Evolutionary conservation across 495 filamentous ascomycete genomes (phyloP).

Genomic region (Cercophora scortea): DNA sequence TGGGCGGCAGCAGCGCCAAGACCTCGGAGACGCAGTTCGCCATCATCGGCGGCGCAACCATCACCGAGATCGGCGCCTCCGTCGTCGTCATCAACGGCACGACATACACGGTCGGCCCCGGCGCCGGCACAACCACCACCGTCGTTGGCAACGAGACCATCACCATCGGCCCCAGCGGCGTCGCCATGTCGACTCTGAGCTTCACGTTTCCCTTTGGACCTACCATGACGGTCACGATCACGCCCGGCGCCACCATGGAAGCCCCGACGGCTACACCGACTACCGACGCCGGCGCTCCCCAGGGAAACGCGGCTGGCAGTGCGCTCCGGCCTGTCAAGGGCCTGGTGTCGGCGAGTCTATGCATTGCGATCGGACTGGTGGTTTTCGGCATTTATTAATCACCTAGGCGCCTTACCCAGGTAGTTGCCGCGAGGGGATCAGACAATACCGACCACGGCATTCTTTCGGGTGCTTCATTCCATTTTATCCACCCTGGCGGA

Average conservation of each 20-base stretch:
- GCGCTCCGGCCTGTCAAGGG: background rate
- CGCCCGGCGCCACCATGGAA: slow-evolving; percentile 7
- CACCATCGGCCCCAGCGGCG: slow-evolving; percentile 37
- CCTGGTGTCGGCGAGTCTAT: background rate
- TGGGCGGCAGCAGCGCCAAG: slow-evolving; percentile 29
- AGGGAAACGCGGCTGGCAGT: background rate
- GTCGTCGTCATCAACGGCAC: slow-evolving; percentile 39
- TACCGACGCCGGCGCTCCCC: background rate
- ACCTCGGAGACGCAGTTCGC: slow-evolving; percentile 29
- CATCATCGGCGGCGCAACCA: slow-evolving; percentile 38
- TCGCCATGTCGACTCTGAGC: slow-evolving; percentile 35
- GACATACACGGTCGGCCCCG: slow-evolving; percentile 37
- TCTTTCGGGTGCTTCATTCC: no score
- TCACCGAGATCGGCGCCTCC: slow-evolving; percentile 41
- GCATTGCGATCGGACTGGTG: background rate
- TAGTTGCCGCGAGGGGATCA: no score
- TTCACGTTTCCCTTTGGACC: slow-evolving; percentile 34
- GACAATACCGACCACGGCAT: no score
- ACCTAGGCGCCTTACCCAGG: no score
- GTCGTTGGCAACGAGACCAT: slow-evolving; percentile 36
- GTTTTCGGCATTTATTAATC: background rate
- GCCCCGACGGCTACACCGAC: background rate
- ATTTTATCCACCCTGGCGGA: no score
- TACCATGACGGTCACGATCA: slow-evolving; percentile 27
- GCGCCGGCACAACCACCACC: slow-evolving; percentile 26